phyloP scores from a whole-genome alignment of 2,329 filamentous ascomycete species.

The Nothophaeocryptopus gaeumannii region DNA sequence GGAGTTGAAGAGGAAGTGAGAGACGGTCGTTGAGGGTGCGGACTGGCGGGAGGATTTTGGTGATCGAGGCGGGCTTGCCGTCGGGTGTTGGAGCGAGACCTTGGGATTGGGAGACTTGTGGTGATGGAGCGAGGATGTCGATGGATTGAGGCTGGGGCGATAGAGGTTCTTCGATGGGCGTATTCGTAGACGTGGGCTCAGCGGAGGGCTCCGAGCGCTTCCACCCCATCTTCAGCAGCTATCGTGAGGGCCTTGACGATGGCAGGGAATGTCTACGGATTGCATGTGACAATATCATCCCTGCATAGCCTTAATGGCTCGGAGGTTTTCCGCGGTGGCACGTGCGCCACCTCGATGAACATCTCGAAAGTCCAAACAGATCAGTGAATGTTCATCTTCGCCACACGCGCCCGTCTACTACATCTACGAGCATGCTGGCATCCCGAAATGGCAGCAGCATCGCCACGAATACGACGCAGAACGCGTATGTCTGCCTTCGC shows the following conservation, averaged over 20 bases:
- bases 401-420: neutral
- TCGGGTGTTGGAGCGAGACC: neutral
- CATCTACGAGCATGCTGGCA: conserved; percentile 16
- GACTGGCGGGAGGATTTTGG: neutral
- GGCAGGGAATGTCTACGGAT: too few species aligned
- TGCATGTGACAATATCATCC: too few species aligned
- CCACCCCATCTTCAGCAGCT: conserved; percentile 3
- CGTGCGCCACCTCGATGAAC: neutral
- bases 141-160: neutral
- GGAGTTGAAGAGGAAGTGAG: conserved; percentile 32
- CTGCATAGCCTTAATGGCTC: too few species aligned
- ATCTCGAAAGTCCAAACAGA: neutral
- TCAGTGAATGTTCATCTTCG: too few species aligned
- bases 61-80: neutral
- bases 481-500: conserved; percentile 26
- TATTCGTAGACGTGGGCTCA: neutral
- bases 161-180: neutral
- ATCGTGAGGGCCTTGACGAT: too few species aligned
- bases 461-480: conserved; percentile 10
- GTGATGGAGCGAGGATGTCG: neutral
- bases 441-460: conserved; percentile 11
- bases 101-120: conserved; percentile 1
- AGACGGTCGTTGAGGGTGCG: conserved; percentile 30
- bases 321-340: neutral
- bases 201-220: neutral